phyloP scores from a whole-genome alignment of 192 early-diverging fungal genomes.

The Coemansia sp. region DNA sequence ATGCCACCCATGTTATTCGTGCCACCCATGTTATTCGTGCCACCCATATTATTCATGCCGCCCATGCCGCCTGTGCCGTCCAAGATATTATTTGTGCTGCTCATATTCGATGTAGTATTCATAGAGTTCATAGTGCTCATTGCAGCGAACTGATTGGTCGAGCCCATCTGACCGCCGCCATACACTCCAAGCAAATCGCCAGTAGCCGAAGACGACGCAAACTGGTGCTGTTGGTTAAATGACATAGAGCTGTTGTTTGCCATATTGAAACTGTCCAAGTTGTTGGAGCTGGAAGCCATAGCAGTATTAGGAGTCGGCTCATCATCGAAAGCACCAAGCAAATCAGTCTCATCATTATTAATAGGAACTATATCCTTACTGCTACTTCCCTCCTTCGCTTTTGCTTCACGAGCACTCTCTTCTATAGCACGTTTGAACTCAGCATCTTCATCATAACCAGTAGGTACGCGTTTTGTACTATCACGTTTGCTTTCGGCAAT shows the following conservation, averaged over 20 bases:
- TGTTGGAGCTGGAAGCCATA: constrained; percentile 25
- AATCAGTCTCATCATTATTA: constrained; percentile 23
- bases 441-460: constrained; percentile 57
- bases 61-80: constrained; percentile 4
- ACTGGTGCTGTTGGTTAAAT: constrained; percentile 39
- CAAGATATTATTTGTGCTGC: constrained; percentile 6
- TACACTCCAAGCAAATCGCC: constrained; percentile 32
- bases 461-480: constrained; percentile 54
- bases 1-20: not conserved
- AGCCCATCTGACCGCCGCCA: constrained; percentile 20
- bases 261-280: constrained; percentile 17
- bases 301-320: constrained; percentile 10
- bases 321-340: constrained; percentile 48
- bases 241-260: constrained; percentile 12
- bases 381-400: constrained; percentile 18
- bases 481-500: constrained; percentile 78
- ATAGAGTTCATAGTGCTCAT: constrained; percentile 19
- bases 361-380: not conserved
- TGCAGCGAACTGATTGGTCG: constrained; percentile 17
- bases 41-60: constrained; percentile 6
- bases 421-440: constrained; percentile 83
- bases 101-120: constrained; percentile 14
- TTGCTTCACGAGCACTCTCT: constrained; percentile 75
- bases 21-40: not conserved
- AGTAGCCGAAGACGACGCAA: constrained; percentile 22